Base-by-base conservation (phyloP, 768 basidiomycete genomes). In the Hericium coralloides region DNA sequence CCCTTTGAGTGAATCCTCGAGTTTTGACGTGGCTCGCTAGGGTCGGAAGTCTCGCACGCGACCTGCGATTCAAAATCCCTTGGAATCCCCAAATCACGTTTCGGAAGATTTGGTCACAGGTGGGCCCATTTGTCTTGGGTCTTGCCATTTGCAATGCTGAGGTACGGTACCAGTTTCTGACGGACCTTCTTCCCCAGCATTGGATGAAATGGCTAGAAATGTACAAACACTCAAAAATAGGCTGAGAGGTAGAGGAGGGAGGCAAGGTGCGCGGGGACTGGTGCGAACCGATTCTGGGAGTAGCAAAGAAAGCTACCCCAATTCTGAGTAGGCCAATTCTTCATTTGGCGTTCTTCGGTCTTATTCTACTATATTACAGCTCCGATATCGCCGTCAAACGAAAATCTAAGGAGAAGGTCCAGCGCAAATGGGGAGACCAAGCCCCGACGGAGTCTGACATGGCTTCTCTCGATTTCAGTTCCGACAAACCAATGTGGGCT, bases 341-440 rank as follows among this genome's bases (percentile, higher is more conserved):
- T 31, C 31, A 31, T 31, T 31, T 10, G 15, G 10, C 31, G 6
- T 31, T 31, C 10, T 31, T 9, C 31, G 31, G 6, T 31, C 31
- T 31, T 31, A 31, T 31, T 31, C 31, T 14, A 48, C 22, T 14
- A 14, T 0, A 12, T 17, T 51, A 39, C 39, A 87, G 81, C 67
- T 85, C 89, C 52, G 87, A 84, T 65, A 77, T 79, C 17, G 61
- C 74, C 25, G 67, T 62, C 38, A 70, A 72, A 38, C 64, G 62
- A 53, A 89, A 83, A 63, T 75, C 77, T 60, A 89, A 86, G 63
- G 66, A 76, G 0, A 85, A 87, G 55, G 68, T 79, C 3, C 87
- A 87, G 69, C 85, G 97, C 31, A 98, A 93, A 72, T 99, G 97
- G 97, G 92, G 86, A 22, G 83, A 95, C 65, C 80, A 84, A 61